Evolutionary conservation across 2,329 filamentous ascomycete species (phyloP).

Genomic region (Talaromyces albobiverticillius): DNA sequence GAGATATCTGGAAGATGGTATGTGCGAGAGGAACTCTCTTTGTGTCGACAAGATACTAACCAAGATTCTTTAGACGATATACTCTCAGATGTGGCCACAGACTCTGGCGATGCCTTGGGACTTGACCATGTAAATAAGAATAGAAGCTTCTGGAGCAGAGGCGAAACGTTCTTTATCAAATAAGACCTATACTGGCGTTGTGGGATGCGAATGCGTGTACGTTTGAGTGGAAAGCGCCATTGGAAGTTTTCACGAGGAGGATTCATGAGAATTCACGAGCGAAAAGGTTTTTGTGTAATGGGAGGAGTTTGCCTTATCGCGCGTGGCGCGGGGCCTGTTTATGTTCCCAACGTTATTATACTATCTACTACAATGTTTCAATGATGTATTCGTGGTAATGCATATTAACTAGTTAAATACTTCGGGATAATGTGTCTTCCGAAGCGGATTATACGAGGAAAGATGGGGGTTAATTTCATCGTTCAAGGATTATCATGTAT

Average conservation of each 20-base stretch:
- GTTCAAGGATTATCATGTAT: background rate
- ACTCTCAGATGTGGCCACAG: slow-evolving; percentile 61
- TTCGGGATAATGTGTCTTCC: background rate
- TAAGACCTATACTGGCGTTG: slow-evolving; percentile 29
- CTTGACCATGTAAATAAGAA: slow-evolving; percentile 64
- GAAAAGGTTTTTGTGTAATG: background rate
- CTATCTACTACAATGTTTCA: background rate
- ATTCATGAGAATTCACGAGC: background rate
- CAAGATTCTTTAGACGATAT: slow-evolving; percentile 39
- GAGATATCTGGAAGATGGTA: slow-evolving; percentile 83
- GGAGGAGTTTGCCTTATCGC: background rate
- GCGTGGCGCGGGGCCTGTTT: background rate
- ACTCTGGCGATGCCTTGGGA: slow-evolving; percentile 72
- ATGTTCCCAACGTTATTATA: background rate
- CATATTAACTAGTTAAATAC: background rate
- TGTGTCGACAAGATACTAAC: background rate
- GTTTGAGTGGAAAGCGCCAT: background rate
- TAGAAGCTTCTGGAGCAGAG: slow-evolving; percentile 57
- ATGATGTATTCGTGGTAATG: background rate
- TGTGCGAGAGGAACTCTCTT: slow-evolving; percentile 30
- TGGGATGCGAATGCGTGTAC: background rate
- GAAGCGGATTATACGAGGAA: background rate
- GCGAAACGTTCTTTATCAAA: slow-evolving; percentile 64
- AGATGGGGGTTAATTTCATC: background rate
- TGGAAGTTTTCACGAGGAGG: background rate